These are phyloP conservation scores for Marasmius sp. DNA, from an alignment of 1,284 basidiomycete genomes.

Conservation along the genomic window DNA sequence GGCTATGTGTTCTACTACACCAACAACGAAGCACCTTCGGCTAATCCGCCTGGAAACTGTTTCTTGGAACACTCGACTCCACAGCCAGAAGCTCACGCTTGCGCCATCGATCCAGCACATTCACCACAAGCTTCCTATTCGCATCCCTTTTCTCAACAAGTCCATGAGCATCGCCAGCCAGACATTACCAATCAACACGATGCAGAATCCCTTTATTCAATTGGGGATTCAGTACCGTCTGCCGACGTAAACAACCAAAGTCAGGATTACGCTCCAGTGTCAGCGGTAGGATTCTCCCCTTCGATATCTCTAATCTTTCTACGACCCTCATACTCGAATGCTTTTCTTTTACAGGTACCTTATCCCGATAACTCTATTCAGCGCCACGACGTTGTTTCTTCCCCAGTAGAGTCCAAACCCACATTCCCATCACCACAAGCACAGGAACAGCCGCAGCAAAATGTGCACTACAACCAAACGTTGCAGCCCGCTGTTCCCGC, in stretches of 20 bases:
- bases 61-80: background rate
- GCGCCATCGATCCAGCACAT: background rate
- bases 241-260: background rate
- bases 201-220: background rate
- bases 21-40: background rate
- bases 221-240: background rate
- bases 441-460: background rate
- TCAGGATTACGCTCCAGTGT: background rate
- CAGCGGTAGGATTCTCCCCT: background rate
- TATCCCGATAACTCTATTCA: background rate
- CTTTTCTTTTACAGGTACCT: background rate
- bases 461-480: slow-evolving; percentile 6
- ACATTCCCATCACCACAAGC: background rate
- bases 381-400: background rate
- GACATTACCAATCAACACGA: background rate
- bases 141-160: background rate
- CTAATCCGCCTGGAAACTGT: background rate
- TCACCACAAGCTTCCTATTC: background rate
- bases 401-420: background rate
- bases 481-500: background rate
- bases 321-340: background rate
- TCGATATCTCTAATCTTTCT: background rate
- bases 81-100: background rate
- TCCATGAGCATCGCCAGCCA: background rate
- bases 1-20: background rate